These are phyloP conservation scores for Trametes elegans DNA, from an alignment of 768 basidiomycete species.

Conservation along the genomic window DNA sequence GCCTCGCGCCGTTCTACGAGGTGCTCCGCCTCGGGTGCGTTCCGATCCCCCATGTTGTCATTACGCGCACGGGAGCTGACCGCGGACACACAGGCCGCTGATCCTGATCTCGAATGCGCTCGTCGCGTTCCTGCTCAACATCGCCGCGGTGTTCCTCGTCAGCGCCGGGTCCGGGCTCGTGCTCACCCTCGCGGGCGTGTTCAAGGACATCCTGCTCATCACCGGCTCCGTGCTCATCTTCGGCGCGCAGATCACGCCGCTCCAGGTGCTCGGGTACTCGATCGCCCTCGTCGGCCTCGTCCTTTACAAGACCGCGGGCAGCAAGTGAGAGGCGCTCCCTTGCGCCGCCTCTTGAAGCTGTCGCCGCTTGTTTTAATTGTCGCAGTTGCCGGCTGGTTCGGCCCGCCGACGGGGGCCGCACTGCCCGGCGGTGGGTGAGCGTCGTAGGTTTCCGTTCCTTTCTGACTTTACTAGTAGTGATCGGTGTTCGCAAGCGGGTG, in stretches of 20 bases:
- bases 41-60: neutral
- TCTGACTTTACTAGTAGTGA: no score
- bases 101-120: constrained; percentile 81
- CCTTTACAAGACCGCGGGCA: constrained; percentile 76
- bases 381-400: no score
- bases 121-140: constrained; percentile 86
- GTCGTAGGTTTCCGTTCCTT: no score
- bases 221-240: constrained; percentile 87
- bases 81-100: constrained; percentile 50
- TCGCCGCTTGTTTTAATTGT: no score
- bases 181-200: constrained; percentile 88
- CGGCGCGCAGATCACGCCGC: constrained; percentile 70
- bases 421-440: no score
- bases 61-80: neutral
- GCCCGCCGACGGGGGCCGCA: no score
- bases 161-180: constrained; percentile 85
- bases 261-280: constrained; percentile 90
- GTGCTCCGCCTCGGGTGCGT: constrained; percentile 42
- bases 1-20: constrained; percentile 80
- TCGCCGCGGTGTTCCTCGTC: constrained; percentile 93
- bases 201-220: constrained; percentile 91
- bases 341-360: no score
- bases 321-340: constrained; percentile 52
- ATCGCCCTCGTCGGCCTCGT: constrained; percentile 84
- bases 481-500: no score